These are phyloP conservation scores for Neocucurbitaria cava DNA, from an alignment of 2,329 filamentous ascomycete species.

Conservation along the genomic window DNA sequence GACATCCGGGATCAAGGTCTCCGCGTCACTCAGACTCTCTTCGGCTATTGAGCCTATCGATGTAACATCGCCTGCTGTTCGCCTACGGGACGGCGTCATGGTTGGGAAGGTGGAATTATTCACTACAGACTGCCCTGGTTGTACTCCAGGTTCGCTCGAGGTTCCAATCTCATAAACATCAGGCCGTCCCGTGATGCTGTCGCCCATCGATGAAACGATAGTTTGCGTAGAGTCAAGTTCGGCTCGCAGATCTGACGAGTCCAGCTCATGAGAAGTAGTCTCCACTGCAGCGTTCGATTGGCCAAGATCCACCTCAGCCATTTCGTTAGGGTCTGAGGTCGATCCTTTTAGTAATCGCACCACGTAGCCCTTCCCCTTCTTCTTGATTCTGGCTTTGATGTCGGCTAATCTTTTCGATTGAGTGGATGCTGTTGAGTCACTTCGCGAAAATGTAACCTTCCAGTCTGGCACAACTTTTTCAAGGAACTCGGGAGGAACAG, in stretches of 20 bases:
- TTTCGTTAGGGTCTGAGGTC: slow-evolving; percentile 28
- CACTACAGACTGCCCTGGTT: not conserved
- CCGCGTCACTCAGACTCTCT: slow-evolving; percentile 38
- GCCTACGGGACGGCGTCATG: not conserved
- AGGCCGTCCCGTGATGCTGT: not conserved
- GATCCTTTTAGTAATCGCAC: slow-evolving; percentile 39
- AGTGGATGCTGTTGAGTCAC: slow-evolving; percentile 31
- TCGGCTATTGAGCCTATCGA: slow-evolving; percentile 23
- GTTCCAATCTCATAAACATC: slow-evolving; percentile 35
- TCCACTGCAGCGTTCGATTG: slow-evolving; percentile 5
- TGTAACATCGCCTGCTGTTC: not conserved
- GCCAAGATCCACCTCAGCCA: slow-evolving; percentile 37
- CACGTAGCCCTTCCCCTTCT: slow-evolving; percentile 43
- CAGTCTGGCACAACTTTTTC: slow-evolving; percentile 42
- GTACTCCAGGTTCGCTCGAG: slow-evolving; percentile 29
- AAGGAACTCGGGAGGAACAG: slow-evolving; percentile 37
- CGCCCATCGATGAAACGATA: not conserved
- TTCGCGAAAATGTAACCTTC: slow-evolving; percentile 35
- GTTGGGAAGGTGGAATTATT: not conserved
- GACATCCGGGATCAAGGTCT: slow-evolving; percentile 35
- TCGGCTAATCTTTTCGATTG: slow-evolving; percentile 36
- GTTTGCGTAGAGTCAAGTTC: slow-evolving; percentile 27
- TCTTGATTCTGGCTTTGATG: slow-evolving; percentile 43
- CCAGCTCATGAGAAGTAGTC: slow-evolving; percentile 24
- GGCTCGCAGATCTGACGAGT: slow-evolving; percentile 15